Conservation (phyloP, 1,139 yeast genomes). For the Nakaseomyces delphensis region DNA sequence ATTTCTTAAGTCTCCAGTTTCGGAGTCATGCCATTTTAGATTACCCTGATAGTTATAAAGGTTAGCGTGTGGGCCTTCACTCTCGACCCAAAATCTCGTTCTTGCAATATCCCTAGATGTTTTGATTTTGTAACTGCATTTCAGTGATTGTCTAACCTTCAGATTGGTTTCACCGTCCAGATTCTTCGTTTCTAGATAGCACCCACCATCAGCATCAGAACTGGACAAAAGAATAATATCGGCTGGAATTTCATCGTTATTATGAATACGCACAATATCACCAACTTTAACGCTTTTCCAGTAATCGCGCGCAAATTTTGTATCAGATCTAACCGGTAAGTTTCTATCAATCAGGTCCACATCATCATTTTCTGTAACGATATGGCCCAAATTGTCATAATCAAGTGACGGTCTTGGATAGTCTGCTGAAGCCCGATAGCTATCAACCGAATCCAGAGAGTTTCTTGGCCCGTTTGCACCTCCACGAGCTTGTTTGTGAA, state of each 20-base stretch:
- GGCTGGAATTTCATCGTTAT: conserved; percentile 90
- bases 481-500: conserved; percentile 9
- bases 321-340: conserved; percentile 25
- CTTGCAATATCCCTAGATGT: conserved; percentile 67
- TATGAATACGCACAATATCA: conserved; percentile 73
- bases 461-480: conserved; percentile 19
- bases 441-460: conserved; percentile 28
- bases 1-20: conserved; percentile 37
- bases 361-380: conserved; percentile 14
- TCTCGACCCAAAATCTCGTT: conserved; percentile 74
- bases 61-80: conserved; percentile 83
- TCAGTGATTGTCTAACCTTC: conserved; percentile 68
- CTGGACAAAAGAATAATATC: conserved; percentile 74
- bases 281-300: conserved; percentile 93
- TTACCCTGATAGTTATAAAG: conserved; percentile 78
- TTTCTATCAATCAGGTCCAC: conserved; percentile 24
- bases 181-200: conserved; percentile 90
- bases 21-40: conserved; percentile 35
- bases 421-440: conserved; percentile 28
- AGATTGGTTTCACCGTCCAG: conserved; percentile 94
- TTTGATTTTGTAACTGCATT: conserved; percentile 55
- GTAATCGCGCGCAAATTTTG: conserved; percentile 53
- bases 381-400: conserved; percentile 17
- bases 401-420: conserved; percentile 26
- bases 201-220: conserved; percentile 81